Evolutionary conservation across 2,329 filamentous ascomycete genomes (phyloP), one percentile per base, ranked within the genome.

Genomic region (Xylariomycetidae sp.): DNA sequence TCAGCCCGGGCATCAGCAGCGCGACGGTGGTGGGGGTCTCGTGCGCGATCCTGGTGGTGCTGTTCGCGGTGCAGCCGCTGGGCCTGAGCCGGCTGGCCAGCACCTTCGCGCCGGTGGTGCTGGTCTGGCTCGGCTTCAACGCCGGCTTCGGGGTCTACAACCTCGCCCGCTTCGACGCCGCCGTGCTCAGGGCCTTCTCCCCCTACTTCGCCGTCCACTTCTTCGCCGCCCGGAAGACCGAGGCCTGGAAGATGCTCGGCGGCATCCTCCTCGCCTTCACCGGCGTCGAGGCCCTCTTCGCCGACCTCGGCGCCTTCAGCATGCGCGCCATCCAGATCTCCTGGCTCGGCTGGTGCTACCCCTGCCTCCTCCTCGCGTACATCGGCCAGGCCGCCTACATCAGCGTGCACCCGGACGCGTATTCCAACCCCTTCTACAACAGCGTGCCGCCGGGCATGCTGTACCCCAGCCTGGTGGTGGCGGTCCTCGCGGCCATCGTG

Each of bases 251-350:
- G 37, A 74, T 70, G 38, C 65, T 85, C 2, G 80, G 79, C n/a
- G 83, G 84, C 4, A 73, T 88, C 14, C 57, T 89, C 2, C 70
- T 89, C 8, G 73, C 79, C 3, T 88, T 89, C 48, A 88, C 84
- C 2, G 83, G 79, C 13, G 80, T 85, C n/a, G 84, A 88, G 53
- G 82, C 83, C 1, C 65, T 89, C 1, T 89, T 87, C 50, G 83
- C 84, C 4, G 83, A 89, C 47, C 65, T 89, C 6, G 84, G 83
- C 20, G 84, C 84, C 15, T 89, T 89, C 55, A 75, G 72, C 54
- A 69, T 73, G 47, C 64, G 71, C 25, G 82, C 84, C 1, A 77
- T 89, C 32, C 82, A 85, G 51, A 65, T 88, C 12, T 81, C 74
- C 26, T 89, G 84, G 84, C 61, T 87, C 4, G 65, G 67, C 32